These are phyloP conservation scores for Bipolaris sorokiniana DNA, from an alignment of 2,329 filamentous ascomycete species.

Conservation along the genomic window DNA sequence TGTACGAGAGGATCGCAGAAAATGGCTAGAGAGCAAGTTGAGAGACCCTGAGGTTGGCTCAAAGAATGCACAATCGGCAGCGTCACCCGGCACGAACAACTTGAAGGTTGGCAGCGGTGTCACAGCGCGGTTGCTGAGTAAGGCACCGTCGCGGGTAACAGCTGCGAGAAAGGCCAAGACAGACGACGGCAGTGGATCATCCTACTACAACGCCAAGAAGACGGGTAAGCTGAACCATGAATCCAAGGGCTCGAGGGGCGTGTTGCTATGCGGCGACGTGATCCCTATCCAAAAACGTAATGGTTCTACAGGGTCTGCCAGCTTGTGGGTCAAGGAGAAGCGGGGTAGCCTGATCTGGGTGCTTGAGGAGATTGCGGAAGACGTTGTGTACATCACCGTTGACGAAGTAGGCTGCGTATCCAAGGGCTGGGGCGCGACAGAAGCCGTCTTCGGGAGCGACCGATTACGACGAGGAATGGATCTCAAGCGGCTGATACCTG, in stretches of 20 bases:
- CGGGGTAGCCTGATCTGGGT: conserved; percentile 94
- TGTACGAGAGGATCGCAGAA: conserved; percentile 84
- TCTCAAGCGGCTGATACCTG: conserved; percentile 78
- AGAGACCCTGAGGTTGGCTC: conserved; percentile 64
- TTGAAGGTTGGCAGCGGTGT: conserved; percentile 79
- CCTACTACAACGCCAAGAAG: conserved; percentile 56
- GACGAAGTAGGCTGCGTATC: conserved; percentile 79
- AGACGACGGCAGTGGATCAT: conserved; percentile 63
- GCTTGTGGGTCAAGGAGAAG: conserved; percentile 99
- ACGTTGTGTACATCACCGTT: conserved; percentile 77
- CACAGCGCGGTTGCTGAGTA: conserved; percentile 85
- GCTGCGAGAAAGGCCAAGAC: conserved; percentile 68
- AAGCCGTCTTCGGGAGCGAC: conserved; percentile 83
- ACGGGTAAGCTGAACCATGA: conserved; percentile 67
- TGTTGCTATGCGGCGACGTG: conserved; percentile 95
- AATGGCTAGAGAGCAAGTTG: conserved; percentile 89
- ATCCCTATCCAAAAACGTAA: conserved; percentile 97
- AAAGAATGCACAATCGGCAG: conserved; percentile 46
- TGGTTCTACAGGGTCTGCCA: conserved; percentile 87
- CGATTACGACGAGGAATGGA: conserved; percentile 71
- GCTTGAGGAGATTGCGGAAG: conserved; percentile 94
- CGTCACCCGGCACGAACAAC: conserved; percentile 49
- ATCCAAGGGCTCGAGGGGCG: conserved; percentile 80
- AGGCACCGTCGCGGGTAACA: conserved; percentile 68
- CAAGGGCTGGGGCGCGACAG: conserved; percentile 74